These are phyloP conservation scores for Piromyces finnis DNA, from an alignment of 192 early-diverging fungal species.

Conservation along the genomic window DNA sequence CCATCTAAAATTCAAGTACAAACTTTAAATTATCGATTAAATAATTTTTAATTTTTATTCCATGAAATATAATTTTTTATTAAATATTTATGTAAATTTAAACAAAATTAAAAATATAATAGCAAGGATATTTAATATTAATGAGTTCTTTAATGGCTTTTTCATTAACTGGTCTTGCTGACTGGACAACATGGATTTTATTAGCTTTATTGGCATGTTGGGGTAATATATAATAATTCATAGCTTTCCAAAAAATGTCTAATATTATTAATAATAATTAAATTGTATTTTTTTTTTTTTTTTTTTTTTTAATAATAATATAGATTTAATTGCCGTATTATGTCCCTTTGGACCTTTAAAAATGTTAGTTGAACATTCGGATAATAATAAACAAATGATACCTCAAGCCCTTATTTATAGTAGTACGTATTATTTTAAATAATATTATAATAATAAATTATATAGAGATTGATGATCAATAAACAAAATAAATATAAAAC, in stretches of 20 bases:
- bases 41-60: no score
- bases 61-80: no score
- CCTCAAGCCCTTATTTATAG: constrained; percentile 57
- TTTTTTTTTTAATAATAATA: not conserved
- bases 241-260: no score
- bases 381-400: constrained; percentile 52
- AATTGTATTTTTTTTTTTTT: not conserved
- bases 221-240: constrained; percentile 47
- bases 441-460: no score
- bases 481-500: no score
- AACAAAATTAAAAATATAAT: not conserved
- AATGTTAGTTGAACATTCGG: constrained; percentile 58
- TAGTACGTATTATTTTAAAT: no score
- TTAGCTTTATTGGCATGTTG: constrained; percentile 58
- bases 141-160: constrained; percentile 69
- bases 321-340: constrained; percentile 74
- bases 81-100: no score
- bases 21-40: no score
- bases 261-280: not conserved
- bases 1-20: constrained; percentile 30
- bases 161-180: constrained; percentile 36
- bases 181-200: constrained; percentile 71
- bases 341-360: constrained; percentile 76
- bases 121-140: constrained; percentile 59
- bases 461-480: no score